phyloP scores from a whole-genome alignment of 148 eudicot genomes.

The Vaccinium vitisidaea region DNA sequence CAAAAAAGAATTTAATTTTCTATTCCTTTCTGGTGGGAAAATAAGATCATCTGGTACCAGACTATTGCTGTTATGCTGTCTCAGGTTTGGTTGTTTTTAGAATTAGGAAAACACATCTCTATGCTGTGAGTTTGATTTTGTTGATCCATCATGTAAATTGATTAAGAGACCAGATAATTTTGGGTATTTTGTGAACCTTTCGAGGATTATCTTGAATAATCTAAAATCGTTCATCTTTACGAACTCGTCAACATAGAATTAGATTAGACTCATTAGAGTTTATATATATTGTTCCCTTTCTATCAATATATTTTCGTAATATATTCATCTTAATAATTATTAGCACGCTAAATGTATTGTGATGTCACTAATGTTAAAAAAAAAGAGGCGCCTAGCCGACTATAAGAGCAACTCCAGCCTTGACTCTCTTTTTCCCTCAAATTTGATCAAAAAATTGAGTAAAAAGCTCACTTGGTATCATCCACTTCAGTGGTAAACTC shows the following conservation, averaged over 20 bases:
- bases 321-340: too few species aligned
- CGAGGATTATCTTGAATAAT: neutral
- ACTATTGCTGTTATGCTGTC: neutral
- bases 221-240: neutral
- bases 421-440: too few species aligned
- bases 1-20: neutral
- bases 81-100: neutral
- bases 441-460: too few species aligned
- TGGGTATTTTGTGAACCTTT: neutral
- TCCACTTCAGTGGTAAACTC: too few species aligned
- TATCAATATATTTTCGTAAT: too few species aligned
- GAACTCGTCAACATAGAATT: neutral
- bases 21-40: neutral
- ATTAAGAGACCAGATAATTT: neutral
- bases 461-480: too few species aligned
- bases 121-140: neutral
- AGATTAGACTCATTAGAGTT: neutral
- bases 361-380: too few species aligned
- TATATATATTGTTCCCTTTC: too few species aligned
- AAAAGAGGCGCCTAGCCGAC: too few species aligned
- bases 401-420: too few species aligned
- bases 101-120: neutral
- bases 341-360: too few species aligned
- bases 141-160: neutral
- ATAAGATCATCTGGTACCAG: neutral